Conservation (phyloP, 1,139 yeast genomes). For the Kazachstania sp. region DNA sequence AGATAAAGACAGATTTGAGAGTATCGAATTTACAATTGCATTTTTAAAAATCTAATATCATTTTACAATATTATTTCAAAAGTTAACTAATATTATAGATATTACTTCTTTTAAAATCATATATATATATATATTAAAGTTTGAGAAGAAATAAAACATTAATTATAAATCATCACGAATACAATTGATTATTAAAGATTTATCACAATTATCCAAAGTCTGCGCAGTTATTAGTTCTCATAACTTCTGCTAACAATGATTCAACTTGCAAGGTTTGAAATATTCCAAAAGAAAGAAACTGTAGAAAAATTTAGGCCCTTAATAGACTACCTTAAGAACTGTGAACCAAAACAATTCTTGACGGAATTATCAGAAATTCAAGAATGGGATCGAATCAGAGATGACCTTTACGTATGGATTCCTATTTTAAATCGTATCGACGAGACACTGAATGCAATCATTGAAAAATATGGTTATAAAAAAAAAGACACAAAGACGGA, state of each 20-base stretch:
- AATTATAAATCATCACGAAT: too few relatives aligned
- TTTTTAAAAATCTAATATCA: too few relatives aligned
- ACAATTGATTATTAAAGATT: too few relatives aligned
- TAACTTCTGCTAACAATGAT: slow-evolving; percentile 16
- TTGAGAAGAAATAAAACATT: too few relatives aligned
- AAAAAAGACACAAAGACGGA: slow-evolving; percentile 31
- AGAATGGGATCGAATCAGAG: slow-evolving; percentile 60
- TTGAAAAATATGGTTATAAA: slow-evolving; percentile 44
- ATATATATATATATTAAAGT: too few relatives aligned
- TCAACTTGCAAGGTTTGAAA: slow-evolving; percentile 27
- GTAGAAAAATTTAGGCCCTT: slow-evolving; percentile 28
- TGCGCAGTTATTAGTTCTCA: not conserved
- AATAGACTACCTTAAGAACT: slow-evolving; percentile 23
- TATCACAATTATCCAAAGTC: too few relatives aligned
- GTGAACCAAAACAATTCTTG: slow-evolving; percentile 20
- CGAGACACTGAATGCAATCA: slow-evolving; percentile 46
- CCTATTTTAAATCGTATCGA: slow-evolving; percentile 71
- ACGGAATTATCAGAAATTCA: slow-evolving; percentile 18
- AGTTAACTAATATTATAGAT: too few relatives aligned
- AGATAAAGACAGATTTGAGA: too few relatives aligned
- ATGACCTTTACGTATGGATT: slow-evolving; percentile 72
- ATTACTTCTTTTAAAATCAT: too few relatives aligned
- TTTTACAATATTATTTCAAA: too few relatives aligned
- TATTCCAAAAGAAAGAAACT: slow-evolving; percentile 25
- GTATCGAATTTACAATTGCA: too few relatives aligned